phyloP scores from a whole-genome alignment of 2,329 filamentous ascomycete species.

The Monosporascus sp. region DNA sequence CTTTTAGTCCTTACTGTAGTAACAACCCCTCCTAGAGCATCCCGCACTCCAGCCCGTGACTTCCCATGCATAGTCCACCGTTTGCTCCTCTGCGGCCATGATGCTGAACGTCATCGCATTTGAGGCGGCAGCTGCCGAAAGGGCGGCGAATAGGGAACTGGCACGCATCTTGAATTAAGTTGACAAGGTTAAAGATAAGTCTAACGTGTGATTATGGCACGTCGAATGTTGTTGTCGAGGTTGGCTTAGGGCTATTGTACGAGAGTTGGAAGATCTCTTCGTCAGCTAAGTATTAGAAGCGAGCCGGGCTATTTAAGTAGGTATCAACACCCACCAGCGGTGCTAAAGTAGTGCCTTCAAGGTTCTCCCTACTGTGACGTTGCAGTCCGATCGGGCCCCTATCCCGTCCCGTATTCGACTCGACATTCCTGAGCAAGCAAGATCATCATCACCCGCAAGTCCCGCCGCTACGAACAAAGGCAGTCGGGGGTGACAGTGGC shows the following conservation, averaged over 20 bases:
- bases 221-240: not conserved
- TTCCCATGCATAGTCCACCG: constrained; percentile 19
- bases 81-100: constrained; percentile 11
- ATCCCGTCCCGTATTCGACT: no score
- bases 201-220: not conserved
- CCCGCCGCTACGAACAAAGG: no score
- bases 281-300: no score
- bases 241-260: not conserved
- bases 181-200: not conserved
- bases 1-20: constrained; percentile 18
- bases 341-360: no score
- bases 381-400: no score
- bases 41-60: constrained; percentile 23
- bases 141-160: constrained; percentile 16
- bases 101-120: constrained; percentile 15
- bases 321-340: no score
- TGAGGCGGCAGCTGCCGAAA: constrained; percentile 15
- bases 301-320: no score
- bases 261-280: not conserved
- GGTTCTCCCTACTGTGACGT: no score
- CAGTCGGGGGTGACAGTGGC: no score
- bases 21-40: constrained; percentile 14
- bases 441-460: no score
- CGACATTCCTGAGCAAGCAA: no score
- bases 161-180: constrained; percentile 20